A percentile compares a stretch with the other conserved stretches of the same genome.
Conservation (phyloP, 805 yeast species). For the Candida chilensis region DNA sequence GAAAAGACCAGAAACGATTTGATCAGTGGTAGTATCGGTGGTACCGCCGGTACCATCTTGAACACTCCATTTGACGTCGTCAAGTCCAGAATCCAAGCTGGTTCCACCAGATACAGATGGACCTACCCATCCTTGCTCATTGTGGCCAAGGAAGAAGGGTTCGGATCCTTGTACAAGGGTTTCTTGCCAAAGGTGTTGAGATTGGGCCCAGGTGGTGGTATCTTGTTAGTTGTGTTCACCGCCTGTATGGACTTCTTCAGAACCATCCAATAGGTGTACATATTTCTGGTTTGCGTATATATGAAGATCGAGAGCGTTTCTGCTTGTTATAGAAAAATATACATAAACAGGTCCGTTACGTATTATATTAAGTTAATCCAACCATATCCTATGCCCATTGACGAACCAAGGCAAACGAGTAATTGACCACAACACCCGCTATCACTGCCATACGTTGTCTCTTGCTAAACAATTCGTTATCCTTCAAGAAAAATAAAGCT, state of each 20-base stretch:
- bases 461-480: constrained; percentile 52
- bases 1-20: constrained; percentile 82
- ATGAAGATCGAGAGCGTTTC: too few species aligned
- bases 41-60: constrained; percentile 89
- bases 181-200: constrained; percentile 95
- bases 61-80: constrained; percentile 98
- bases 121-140: constrained; percentile 69
- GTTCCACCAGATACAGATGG: constrained; percentile 86
- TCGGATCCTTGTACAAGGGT: constrained; percentile 87
- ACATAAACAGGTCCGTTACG: too few species aligned
- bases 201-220: constrained; percentile 99
- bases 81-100: constrained; percentile 94
- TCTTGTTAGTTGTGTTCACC: constrained; percentile 92
- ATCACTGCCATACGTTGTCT: constrained; percentile 60
- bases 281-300: too few species aligned
- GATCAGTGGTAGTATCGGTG: constrained; percentile 92
- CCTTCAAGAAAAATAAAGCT: constrained; percentile 52
- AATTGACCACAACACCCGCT: constrained; percentile 63
- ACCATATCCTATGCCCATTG: constrained; percentile 24
- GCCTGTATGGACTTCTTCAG: constrained; percentile 91
- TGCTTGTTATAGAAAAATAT: too few species aligned
- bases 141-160: constrained; percentile 87
- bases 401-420: constrained; percentile 54
- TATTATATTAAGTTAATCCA: too few species aligned
- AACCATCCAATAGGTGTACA: constrained; percentile 23